Evolutionary conservation across 2,329 filamentous ascomycete species (phyloP).

Genomic region (Fusarium sp.): DNA sequence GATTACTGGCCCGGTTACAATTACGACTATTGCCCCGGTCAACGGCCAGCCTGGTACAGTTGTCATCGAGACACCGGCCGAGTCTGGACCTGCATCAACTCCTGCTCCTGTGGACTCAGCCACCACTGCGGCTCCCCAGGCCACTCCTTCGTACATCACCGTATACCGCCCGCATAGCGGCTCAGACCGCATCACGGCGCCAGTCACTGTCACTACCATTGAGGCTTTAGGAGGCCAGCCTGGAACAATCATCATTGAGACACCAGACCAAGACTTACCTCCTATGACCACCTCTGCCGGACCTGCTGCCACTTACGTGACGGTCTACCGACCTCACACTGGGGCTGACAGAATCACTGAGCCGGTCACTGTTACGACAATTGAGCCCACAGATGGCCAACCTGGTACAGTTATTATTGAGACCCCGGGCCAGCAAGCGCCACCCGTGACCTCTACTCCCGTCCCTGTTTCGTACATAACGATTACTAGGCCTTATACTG

Average conservation of each 20-base stretch:
- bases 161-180: constrained; percentile 33
- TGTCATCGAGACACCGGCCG: constrained; percentile 29
- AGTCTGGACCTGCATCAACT: constrained; percentile 6
- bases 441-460: constrained; percentile 24
- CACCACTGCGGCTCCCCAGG: not conserved
- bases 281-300: constrained; percentile 26
- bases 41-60: constrained; percentile 29
- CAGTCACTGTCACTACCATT: constrained; percentile 24
- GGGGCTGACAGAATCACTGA: constrained; percentile 23
- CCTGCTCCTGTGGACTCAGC: constrained; percentile 1
- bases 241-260: constrained; percentile 35
- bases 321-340: constrained; percentile 26
- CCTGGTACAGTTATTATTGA: constrained; percentile 37
- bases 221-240: constrained; percentile 22
- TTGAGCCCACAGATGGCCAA: constrained; percentile 18
- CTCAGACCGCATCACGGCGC: constrained; percentile 16
- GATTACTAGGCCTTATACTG: constrained; percentile 26
- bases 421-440: constrained; percentile 29
- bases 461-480: constrained; percentile 21
- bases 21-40: constrained; percentile 21
- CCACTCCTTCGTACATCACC: constrained; percentile 28
- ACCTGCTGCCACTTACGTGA: constrained; percentile 25
- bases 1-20: constrained; percentile 21
- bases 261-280: constrained; percentile 21
- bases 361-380: constrained; percentile 27